Evolutionary conservation across 345 rosid species (phyloP).

Genomic region (Bretschneidera sinensis): DNA sequence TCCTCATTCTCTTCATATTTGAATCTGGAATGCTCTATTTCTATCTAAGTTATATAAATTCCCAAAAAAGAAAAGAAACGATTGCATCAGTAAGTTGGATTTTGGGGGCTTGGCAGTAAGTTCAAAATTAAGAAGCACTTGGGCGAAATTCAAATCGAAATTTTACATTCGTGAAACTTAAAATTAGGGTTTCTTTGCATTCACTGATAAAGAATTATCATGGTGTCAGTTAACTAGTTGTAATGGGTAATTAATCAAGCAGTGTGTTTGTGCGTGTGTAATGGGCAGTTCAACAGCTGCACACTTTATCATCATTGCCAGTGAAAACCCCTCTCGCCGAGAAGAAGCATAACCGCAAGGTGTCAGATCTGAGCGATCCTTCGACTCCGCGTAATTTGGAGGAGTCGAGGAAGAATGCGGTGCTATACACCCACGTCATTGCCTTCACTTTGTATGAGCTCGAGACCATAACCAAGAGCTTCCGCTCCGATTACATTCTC

Average conservation of each 20-base stretch:
- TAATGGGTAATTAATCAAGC: neutral
- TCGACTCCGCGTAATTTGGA: conserved; percentile 64
- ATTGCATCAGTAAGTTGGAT: neutral
- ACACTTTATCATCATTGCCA: conserved; percentile 38
- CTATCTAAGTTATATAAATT: too few species aligned
- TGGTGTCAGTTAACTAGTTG: neutral
- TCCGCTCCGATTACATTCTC: conserved; percentile 89
- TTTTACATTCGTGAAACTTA: too few species aligned
- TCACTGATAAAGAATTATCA: too few species aligned
- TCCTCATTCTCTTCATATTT: conserved; percentile 2
- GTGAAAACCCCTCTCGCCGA: conserved; percentile 31
- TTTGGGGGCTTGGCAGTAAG: too few species aligned
- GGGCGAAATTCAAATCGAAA: too few species aligned
- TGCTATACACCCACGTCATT: conserved; percentile 72
- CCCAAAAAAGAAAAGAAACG: too few species aligned
- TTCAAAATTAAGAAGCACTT: too few species aligned
- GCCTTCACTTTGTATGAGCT: conserved; percentile 84
- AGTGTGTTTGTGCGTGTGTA: too few species aligned
- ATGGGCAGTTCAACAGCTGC: conserved; percentile 70
- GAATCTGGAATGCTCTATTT: neutral
- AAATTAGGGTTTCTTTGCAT: too few species aligned
- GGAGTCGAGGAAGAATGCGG: conserved; percentile 57
- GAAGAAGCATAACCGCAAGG: conserved; percentile 59
- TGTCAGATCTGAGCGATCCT: conserved; percentile 92
- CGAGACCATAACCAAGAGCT: conserved; percentile 95